phyloP scores from a whole-genome alignment of 352 stramenopile species.

The Phytophthora parvispora region DNA sequence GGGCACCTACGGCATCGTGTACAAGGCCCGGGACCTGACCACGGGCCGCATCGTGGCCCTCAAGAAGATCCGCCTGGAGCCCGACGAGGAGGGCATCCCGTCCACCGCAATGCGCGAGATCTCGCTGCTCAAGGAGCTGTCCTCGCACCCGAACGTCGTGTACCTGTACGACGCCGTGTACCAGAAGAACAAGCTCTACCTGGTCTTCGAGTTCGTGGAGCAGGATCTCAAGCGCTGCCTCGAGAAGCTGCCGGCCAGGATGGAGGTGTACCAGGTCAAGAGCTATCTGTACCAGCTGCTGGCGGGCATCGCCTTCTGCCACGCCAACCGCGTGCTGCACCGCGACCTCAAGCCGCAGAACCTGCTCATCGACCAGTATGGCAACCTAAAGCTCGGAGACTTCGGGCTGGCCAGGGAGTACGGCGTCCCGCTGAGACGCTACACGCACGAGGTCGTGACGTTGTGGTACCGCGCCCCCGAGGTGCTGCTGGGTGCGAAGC shows the following conservation, averaged over 20 bases:
- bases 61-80: slow-evolving; percentile 93
- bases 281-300: slow-evolving; percentile 88
- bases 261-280: slow-evolving; percentile 87
- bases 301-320: slow-evolving; percentile 94
- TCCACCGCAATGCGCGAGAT: slow-evolving; percentile 99
- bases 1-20: slow-evolving; percentile 98
- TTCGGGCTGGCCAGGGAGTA: slow-evolving; percentile 94
- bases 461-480: slow-evolving; percentile 97
- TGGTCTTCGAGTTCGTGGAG: slow-evolving; percentile 91
- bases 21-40: slow-evolving; percentile 95
- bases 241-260: slow-evolving; percentile 93
- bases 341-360: slow-evolving; percentile 99
- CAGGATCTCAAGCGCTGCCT: slow-evolving; percentile 92
- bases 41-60: slow-evolving; percentile 95
- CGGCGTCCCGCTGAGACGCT: slow-evolving; percentile 87
- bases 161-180: slow-evolving; percentile 88
- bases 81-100: slow-evolving; percentile 98
- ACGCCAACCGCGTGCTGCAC: slow-evolving; percentile 97
- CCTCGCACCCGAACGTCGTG: slow-evolving; percentile 96
- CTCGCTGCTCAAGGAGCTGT: slow-evolving; percentile 95
- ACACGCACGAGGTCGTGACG: slow-evolving; percentile 97
- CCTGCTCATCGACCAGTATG: slow-evolving; percentile 90
- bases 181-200: slow-evolving; percentile 89
- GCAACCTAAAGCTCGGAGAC: slow-evolving; percentile 93
- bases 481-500: slow-evolving; percentile 94